Conservation (phyloP, 1,139 yeast species). For the Geotrichum carabidarum region DNA sequence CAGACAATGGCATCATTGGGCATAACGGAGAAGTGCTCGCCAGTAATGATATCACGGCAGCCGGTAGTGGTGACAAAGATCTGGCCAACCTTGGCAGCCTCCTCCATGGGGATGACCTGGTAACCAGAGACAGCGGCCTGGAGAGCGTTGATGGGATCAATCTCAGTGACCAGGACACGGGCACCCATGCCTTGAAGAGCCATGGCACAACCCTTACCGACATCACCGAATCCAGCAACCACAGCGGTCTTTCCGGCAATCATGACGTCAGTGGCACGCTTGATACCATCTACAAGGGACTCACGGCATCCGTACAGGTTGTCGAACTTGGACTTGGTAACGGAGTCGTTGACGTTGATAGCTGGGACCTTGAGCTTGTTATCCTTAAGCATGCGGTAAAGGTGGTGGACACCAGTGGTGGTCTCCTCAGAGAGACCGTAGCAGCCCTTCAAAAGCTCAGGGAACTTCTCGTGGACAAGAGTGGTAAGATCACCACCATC, state of each 20-base stretch:
- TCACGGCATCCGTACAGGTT: slow-evolving; percentile 99
- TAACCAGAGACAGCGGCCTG: slow-evolving; percentile 99
- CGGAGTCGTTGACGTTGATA: slow-evolving; percentile 98
- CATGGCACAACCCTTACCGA: slow-evolving; percentile 99
- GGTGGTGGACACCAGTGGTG: slow-evolving; percentile 99
- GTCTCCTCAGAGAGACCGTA: slow-evolving; percentile 98
- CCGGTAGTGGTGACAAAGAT: slow-evolving; percentile 99
- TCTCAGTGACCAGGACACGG: slow-evolving; percentile 96
- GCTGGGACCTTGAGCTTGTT: slow-evolving; percentile 95
- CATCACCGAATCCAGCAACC: slow-evolving; percentile 99
- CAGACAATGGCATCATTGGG: slow-evolving; percentile 99
- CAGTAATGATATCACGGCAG: slow-evolving; percentile 96
- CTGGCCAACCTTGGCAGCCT: slow-evolving; percentile 91
- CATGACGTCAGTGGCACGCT: slow-evolving; percentile 99
- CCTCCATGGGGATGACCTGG: slow-evolving; percentile 96
- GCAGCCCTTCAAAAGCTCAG: slow-evolving; percentile 94
- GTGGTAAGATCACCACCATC: slow-evolving; percentile 99
- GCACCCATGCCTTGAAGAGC: slow-evolving; percentile 99
- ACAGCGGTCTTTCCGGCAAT: slow-evolving; percentile 99
- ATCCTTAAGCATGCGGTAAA: slow-evolving; percentile 93
- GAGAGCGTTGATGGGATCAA: slow-evolving; percentile 98
- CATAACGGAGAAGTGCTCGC: slow-evolving; percentile 83
- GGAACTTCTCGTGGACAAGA: slow-evolving; percentile 96
- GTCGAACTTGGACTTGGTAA: slow-evolving; percentile 98
- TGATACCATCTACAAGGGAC: slow-evolving; percentile 97